Evolutionary conservation across 2,329 filamentous ascomycete genomes (phyloP).

Genomic region (Malbranchea zuffiana): DNA sequence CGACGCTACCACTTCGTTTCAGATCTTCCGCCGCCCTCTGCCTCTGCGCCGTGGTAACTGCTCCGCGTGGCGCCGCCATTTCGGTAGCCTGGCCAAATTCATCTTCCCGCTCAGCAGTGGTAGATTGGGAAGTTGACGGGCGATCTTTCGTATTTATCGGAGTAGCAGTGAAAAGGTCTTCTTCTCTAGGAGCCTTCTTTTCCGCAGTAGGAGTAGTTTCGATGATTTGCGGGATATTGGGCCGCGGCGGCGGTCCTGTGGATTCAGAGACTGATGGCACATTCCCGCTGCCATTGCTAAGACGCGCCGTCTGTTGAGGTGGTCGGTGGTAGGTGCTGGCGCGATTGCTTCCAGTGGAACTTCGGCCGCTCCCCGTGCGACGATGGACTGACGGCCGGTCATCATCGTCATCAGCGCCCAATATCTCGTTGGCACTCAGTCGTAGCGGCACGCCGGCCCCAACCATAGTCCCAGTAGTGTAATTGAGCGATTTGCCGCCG

Average conservation of each 20-base stretch:
- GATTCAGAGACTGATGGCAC: constrained; percentile 40
- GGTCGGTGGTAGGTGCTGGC: constrained; percentile 37
- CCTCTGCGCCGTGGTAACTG: constrained; percentile 29
- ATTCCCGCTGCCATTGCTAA: constrained; percentile 41
- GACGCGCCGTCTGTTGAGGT: constrained; percentile 20
- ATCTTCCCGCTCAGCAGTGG: constrained; percentile 37
- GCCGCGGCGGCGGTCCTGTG: constrained; percentile 14
- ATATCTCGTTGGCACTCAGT: constrained; percentile 88
- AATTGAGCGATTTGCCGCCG: constrained; percentile 66
- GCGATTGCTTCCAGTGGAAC: constrained; percentile 42
- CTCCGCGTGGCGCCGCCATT: constrained; percentile 37
- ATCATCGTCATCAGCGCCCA: constrained; percentile 73
- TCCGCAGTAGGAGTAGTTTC: constrained; percentile 29
- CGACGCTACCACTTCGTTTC: constrained; percentile 38
- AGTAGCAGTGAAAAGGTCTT: not conserved
- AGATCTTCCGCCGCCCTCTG: constrained; percentile 35
- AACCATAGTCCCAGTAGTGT: constrained; percentile 62
- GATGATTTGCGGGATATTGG: constrained; percentile 33
- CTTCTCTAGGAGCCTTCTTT: constrained; percentile 17
- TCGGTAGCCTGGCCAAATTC: constrained; percentile 45
- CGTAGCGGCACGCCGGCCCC: constrained; percentile 81
- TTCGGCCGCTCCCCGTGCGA: constrained; percentile 48
- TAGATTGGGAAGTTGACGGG: constrained; percentile 23
- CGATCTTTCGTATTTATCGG: constrained; percentile 15
- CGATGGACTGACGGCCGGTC: constrained; percentile 48